These are phyloP conservation scores for Botryosphaeria dothidea DNA, from an alignment of 2,329 filamentous ascomycete species.

Conservation along the genomic window DNA sequence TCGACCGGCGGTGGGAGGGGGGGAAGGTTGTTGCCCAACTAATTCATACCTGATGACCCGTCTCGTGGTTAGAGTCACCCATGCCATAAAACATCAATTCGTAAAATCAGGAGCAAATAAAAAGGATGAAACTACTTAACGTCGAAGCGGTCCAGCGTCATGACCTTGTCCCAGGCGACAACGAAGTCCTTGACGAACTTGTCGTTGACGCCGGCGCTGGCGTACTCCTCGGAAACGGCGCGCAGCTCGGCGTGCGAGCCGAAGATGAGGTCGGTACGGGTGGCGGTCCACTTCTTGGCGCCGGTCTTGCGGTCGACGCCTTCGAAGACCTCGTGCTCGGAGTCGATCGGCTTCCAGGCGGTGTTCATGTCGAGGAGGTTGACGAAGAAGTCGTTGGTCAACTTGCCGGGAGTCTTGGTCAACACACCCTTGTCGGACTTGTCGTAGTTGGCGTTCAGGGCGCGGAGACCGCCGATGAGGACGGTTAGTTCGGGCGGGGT, in stretches of 20 bases:
- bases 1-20: too few species aligned
- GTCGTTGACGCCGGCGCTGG: conserved; percentile 56
- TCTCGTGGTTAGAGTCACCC: too few species aligned
- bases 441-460: conserved; percentile 70
- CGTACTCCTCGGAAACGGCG: conserved; percentile 71
- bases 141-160: conserved; percentile 72
- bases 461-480: conserved; percentile 71
- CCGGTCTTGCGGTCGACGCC: conserved; percentile 67
- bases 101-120: too few species aligned
- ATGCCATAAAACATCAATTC: too few species aligned
- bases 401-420: conserved; percentile 65
- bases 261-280: conserved; percentile 69
- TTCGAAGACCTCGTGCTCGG: conserved; percentile 59
- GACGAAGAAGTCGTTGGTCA: conserved; percentile 81
- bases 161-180: conserved; percentile 71
- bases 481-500: conserved; percentile 71
- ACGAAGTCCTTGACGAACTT: conserved; percentile 74
- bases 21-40: too few species aligned
- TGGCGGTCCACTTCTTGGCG: conserved; percentile 67
- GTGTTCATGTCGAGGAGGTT: conserved; percentile 71
- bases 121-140: conserved; percentile 17
- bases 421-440: conserved; percentile 68
- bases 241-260: conserved; percentile 75
- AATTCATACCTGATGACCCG: too few species aligned
- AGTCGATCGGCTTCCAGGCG: conserved; percentile 60